phyloP scores from a whole-genome alignment of 2,329 filamentous ascomycete genomes.

The Pyricularia pennisetigena region DNA sequence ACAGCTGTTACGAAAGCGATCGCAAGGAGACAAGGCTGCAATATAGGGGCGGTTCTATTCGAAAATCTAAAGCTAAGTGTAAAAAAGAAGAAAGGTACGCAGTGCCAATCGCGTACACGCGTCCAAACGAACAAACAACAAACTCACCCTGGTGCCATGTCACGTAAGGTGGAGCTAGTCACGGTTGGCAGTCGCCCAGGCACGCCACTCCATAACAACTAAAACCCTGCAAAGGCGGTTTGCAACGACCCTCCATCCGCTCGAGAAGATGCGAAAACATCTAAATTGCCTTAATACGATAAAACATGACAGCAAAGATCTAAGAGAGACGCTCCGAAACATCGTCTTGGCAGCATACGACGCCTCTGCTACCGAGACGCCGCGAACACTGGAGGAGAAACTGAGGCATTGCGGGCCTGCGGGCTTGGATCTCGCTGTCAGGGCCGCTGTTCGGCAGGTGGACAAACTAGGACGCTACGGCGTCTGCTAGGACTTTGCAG shows the following conservation, averaged over 20 bases:
- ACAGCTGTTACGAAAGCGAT: too few relatives aligned
- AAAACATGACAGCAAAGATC: background rate
- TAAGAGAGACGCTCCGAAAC: background rate
- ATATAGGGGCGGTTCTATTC: too few relatives aligned
- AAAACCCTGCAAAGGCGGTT: background rate
- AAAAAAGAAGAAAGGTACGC: too few relatives aligned
- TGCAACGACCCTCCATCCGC: background rate
- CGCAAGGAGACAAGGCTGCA: too few relatives aligned
- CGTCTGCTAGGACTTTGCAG: slow-evolving; percentile 3
- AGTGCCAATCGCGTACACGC: too few relatives aligned
- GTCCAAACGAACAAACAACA: too few relatives aligned
- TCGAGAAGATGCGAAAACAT: background rate
- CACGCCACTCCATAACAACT: too few relatives aligned
- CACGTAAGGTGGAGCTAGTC: too few relatives aligned
- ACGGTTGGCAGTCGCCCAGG: too few relatives aligned
- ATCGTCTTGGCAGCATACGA: background rate
- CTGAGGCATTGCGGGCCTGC: background rate
- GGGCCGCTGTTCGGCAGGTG: background rate
- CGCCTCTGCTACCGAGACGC: background rate
- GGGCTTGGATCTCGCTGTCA: background rate
- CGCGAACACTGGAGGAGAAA: background rate
- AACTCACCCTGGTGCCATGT: too few relatives aligned
- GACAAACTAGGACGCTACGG: slow-evolving; percentile 5
- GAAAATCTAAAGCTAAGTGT: too few relatives aligned
- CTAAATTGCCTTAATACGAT: background rate